These are phyloP conservation scores for Orbilia ellipsospora DNA, from an alignment of 2,329 filamentous ascomycete genomes.

Conservation along the genomic window DNA sequence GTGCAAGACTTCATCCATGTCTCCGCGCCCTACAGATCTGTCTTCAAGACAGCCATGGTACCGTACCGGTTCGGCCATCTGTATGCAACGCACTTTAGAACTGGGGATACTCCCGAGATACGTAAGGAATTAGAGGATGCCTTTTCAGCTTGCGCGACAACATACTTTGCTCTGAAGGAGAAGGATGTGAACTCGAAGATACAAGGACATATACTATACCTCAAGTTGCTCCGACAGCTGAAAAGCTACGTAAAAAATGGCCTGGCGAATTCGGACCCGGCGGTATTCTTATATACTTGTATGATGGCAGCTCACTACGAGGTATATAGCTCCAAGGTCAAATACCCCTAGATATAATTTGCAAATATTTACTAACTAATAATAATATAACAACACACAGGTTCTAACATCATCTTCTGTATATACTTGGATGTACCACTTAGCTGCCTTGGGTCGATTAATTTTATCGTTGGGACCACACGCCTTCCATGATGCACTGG, in stretches of 20 bases:
- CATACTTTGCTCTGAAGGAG: conserved; percentile 51
- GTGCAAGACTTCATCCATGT: conserved; percentile 54
- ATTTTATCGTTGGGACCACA: conserved; percentile 43
- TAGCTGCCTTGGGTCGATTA: conserved; percentile 41
- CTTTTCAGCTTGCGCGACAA: conserved; percentile 43
- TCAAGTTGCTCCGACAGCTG: conserved; percentile 45
- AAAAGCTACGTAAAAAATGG: conserved; percentile 51
- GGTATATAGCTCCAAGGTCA: conserved; percentile 7
- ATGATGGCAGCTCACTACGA: conserved; percentile 55
- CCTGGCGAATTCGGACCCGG: conserved; percentile 46
- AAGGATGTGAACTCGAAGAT: conserved; percentile 48
- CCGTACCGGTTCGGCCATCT: conserved; percentile 50
- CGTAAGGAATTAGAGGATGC: conserved; percentile 51
- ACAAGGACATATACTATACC: conserved; percentile 45
- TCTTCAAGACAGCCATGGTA: conserved; percentile 52
- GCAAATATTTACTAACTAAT: neutral
- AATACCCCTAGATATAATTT: neutral
- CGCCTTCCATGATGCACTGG: conserved; percentile 44
- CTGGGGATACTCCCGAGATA: conserved; percentile 45
- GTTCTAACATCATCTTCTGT: conserved; percentile 39
- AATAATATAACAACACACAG: neutral
- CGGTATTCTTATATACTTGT: conserved; percentile 52
- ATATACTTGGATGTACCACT: conserved; percentile 48
- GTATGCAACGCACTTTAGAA: conserved; percentile 50
- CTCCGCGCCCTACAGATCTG: conserved; percentile 42